These are phyloP conservation scores for Neonectria hederae DNA, from an alignment of 2,329 filamentous ascomycete species.

Conservation along the genomic window DNA sequence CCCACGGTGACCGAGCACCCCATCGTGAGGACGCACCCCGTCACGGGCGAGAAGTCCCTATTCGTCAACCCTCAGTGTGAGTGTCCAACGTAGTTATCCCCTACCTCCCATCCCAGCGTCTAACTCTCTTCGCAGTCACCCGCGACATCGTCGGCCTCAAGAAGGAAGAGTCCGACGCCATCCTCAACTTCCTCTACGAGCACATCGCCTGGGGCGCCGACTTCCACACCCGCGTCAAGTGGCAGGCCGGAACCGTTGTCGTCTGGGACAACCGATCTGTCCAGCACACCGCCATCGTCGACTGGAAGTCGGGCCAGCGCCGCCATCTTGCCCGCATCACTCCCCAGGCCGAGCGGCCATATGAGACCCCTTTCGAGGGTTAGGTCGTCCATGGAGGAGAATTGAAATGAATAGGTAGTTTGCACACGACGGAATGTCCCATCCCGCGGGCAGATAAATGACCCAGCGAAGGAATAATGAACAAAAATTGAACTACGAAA, in stretches of 20 bases:
- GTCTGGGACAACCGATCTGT: conserved; percentile 89
- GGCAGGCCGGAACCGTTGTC: conserved; percentile 82
- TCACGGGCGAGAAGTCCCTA: conserved; percentile 84
- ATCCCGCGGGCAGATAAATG: conserved; percentile 1
- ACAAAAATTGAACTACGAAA: not conserved
- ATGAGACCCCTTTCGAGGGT: conserved; percentile 67
- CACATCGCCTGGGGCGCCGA: conserved; percentile 67
- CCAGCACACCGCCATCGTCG: conserved; percentile 79
- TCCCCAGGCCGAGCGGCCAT: conserved; percentile 81
- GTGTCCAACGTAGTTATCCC: no score
- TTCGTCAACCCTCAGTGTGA: conserved; percentile 86
- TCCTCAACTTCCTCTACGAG: conserved; percentile 76
- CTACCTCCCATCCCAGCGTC: not conserved
- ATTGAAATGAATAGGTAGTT: conserved; percentile 2
- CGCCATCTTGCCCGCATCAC: conserved; percentile 85
- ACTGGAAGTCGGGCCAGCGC: conserved; percentile 82
- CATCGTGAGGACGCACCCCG: conserved; percentile 81
- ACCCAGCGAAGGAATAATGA: conserved; percentile 18
- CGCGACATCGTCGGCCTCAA: conserved; percentile 84
- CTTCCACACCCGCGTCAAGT: conserved; percentile 77
- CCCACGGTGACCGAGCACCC: conserved; percentile 80
- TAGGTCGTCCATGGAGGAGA: not conserved
- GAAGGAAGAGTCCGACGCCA: conserved; percentile 83
- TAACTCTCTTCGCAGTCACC: conserved; percentile 65
- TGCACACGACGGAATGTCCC: not conserved